phyloP scores from a whole-genome alignment of 352 stramenopile genomes.

The Elongisporangium undulatum region DNA sequence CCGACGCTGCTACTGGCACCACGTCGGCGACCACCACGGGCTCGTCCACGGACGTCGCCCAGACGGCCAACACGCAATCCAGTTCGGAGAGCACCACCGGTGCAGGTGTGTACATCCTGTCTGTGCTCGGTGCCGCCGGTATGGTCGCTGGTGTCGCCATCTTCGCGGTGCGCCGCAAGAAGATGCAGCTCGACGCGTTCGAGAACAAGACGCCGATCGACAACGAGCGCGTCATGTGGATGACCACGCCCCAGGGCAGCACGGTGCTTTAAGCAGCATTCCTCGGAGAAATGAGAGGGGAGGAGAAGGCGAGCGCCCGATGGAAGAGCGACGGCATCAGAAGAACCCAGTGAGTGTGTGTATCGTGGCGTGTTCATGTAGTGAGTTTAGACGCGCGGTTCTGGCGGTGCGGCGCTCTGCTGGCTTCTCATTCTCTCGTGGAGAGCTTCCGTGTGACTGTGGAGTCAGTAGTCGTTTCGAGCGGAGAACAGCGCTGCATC shows the following conservation, averaged over 20 bases:
- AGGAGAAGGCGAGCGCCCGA: slow-evolving; percentile 7
- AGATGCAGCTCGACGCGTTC: slow-evolving; percentile 47
- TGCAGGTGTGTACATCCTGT: slow-evolving; percentile 15
- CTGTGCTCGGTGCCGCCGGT: slow-evolving; percentile 9
- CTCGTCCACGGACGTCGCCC: slow-evolving; percentile 2
- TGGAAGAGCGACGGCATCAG: neutral
- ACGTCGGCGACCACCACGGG: neutral
- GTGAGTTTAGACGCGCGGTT: neutral
- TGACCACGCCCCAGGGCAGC: slow-evolving; percentile 41
- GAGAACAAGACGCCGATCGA: slow-evolving; percentile 48
- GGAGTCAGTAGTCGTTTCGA: neutral
- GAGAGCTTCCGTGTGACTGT: neutral
- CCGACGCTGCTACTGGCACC: neutral
- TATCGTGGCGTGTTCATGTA: neutral
- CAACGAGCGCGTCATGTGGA: slow-evolving; percentile 28
- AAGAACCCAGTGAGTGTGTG: neutral
- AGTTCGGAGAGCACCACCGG: slow-evolving; percentile 2
- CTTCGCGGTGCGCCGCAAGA: slow-evolving; percentile 47
- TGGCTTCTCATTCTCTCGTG: neutral
- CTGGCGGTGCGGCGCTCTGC: neutral
- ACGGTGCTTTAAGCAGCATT: slow-evolving; percentile 27
- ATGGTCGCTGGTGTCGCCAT: slow-evolving; percentile 32
- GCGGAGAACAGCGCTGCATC: neutral
- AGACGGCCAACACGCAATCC: slow-evolving; percentile 2
- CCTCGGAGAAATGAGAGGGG: slow-evolving; percentile 5